These are phyloP conservation scores for Morella rubra DNA, from an alignment of 306 rosid genomes.

Conservation along the genomic window DNA sequence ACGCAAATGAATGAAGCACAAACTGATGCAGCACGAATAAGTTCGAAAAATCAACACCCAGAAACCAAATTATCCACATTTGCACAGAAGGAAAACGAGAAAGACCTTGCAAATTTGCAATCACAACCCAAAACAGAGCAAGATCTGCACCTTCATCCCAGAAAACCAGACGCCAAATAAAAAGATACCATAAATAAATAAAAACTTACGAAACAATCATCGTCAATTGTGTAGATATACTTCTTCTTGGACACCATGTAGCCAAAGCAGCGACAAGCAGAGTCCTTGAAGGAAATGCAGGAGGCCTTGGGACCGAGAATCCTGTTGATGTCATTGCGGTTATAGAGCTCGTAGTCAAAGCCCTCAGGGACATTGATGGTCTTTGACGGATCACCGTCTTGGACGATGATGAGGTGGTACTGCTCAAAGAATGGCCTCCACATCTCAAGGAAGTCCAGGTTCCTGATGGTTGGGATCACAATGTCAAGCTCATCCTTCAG, in stretches of 20 bases:
- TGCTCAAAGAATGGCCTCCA: constrained; percentile 84
- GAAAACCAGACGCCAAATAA: neutral
- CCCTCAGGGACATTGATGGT: constrained; percentile 75
- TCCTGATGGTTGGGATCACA: constrained; percentile 84
- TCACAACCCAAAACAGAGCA: neutral
- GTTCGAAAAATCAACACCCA: neutral
- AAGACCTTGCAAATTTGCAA: too few relatives aligned
- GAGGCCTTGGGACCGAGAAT: constrained; percentile 71
- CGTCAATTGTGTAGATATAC: constrained; percentile 87
- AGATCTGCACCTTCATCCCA: neutral
- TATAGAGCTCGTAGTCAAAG: constrained; percentile 79
- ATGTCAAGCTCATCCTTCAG: constrained; percentile 85
- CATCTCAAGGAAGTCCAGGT: constrained; percentile 89
- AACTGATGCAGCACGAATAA: neutral
- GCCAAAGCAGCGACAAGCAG: constrained; percentile 94
- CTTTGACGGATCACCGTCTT: constrained; percentile 87
- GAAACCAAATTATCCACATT: neutral
- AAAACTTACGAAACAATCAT: constrained; percentile 78
- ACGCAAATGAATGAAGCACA: neutral
- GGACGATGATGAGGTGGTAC: constrained; percentile 82
- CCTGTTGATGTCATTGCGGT: constrained; percentile 77
- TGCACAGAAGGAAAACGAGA: neutral
- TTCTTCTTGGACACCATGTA: constrained; percentile 96
- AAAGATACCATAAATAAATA: neutral
- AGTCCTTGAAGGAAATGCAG: constrained; percentile 90